Percentiles rank a stretch among this genome's conserved stretches.
Conservation (phyloP, 306 rosid species). For the Sphenostylis stenocarpa region DNA sequence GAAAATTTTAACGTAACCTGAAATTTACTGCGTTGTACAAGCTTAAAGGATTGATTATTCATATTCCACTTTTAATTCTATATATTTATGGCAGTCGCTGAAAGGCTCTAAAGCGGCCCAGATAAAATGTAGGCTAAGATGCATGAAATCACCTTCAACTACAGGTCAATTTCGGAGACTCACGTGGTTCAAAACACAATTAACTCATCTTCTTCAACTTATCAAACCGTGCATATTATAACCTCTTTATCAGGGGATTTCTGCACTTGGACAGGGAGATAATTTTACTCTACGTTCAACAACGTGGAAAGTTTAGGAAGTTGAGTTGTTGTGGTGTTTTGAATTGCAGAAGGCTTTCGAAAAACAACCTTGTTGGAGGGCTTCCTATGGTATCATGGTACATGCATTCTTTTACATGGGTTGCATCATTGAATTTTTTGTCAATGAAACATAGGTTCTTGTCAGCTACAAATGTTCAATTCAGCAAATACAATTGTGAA, state of each 20-base stretch:
- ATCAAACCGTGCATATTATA: neutral
- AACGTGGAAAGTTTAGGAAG: neutral
- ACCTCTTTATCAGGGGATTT: neutral
- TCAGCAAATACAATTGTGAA: neutral
- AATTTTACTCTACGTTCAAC: neutral
- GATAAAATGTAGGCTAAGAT: constrained; percentile 6
- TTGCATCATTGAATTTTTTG: constrained; percentile 5
- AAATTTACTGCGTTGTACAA: constrained; percentile 1
- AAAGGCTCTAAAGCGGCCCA: neutral
- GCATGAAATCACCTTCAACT: neutral
- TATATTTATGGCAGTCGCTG: neutral
- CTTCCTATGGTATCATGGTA: neutral
- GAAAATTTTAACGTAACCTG: neutral
- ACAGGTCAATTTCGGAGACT: neutral
- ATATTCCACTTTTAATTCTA: neutral
- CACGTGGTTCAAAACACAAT: neutral
- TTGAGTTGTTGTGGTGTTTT: constrained; percentile 19
- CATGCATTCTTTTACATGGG: neutral
- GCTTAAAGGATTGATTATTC: constrained; percentile 9
- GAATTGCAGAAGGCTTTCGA: neutral
- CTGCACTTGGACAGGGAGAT: neutral
- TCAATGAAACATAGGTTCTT: constrained; percentile 9
- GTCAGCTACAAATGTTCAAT: neutral
- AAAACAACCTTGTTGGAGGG: neutral
- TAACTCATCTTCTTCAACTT: constrained; percentile 14